These are phyloP conservation scores for Pilaira anomala DNA, from an alignment of 192 early-diverging fungal species.

Conservation along the genomic window DNA sequence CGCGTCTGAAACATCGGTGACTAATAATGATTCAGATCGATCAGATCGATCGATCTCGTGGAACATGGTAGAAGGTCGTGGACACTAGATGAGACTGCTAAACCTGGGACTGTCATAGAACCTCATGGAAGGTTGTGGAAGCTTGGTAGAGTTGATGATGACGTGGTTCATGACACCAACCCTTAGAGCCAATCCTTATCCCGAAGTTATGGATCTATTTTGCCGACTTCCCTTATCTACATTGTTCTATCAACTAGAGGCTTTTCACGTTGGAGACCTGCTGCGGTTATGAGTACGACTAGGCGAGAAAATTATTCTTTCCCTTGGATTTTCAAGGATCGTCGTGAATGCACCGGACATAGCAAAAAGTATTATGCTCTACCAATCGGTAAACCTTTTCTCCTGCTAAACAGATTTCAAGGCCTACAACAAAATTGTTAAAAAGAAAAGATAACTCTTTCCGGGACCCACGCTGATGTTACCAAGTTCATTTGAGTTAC, in stretches of 20 bases:
- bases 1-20: too few relatives aligned
- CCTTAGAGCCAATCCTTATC: constrained; percentile 84
- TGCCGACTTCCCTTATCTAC: constrained; percentile 85
- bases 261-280: constrained; percentile 80
- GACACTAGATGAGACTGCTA: too few relatives aligned
- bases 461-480: constrained; percentile 59
- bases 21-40: too few relatives aligned
- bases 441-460: constrained; percentile 78
- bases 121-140: too few relatives aligned
- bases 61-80: too few relatives aligned
- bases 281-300: constrained; percentile 76
- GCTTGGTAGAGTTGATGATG: too few relatives aligned
- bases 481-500: constrained; percentile 70
- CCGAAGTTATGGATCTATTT: constrained; percentile 83
- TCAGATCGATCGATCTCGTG: too few relatives aligned
- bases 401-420: constrained; percentile 65
- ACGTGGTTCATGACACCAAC: too few relatives aligned
- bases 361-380: constrained; percentile 49
- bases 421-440: constrained; percentile 47
- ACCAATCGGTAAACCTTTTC: constrained; percentile 50
- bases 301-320: constrained; percentile 58
- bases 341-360: constrained; percentile 60
- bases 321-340: constrained; percentile 75
- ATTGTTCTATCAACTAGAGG: constrained; percentile 85
- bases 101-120: too few relatives aligned